Percentiles rank a stretch among this genome's conserved stretches.
Conservation (phyloP, 345 rosid species). For the Limnanthes douglasii region DNA sequence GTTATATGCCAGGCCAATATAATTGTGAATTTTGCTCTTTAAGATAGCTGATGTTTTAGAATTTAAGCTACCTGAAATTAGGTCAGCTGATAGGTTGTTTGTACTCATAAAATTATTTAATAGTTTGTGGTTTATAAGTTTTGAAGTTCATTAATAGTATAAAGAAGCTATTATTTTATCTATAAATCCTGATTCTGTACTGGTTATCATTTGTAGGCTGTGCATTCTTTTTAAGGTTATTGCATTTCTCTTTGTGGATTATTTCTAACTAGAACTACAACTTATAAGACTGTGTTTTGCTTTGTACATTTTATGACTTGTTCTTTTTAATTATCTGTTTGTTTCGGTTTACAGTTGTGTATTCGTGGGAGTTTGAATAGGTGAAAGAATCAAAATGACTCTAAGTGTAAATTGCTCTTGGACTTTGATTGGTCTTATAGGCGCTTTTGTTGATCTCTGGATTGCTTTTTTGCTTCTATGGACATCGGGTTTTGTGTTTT, state of each 20-base stretch:
- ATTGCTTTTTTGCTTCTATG: constrained; percentile 52
- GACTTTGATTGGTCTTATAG: constrained; percentile 33
- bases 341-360: neutral
- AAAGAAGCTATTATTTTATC: neutral
- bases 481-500: constrained; percentile 27
- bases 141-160: neutral
- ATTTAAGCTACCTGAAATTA: too few relatives aligned
- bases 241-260: constrained; percentile 7
- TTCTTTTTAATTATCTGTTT: too few relatives aligned
- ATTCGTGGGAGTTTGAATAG: neutral
- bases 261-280: too few relatives aligned
- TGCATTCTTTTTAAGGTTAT: neutral
- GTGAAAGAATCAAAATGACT: constrained; percentile 9
- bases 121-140: too few relatives aligned
- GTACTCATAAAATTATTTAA: too few relatives aligned
- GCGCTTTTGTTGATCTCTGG: constrained; percentile 50
- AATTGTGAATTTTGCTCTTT: too few relatives aligned
- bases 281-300: neutral
- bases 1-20: too few relatives aligned
- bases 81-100: too few relatives aligned
- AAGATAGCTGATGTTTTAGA: too few relatives aligned
- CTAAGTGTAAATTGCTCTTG: constrained; percentile 18
- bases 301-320: neutral
- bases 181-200: constrained; percentile 1
- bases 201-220: neutral